A percentile compares a stretch with the other conserved stretches of the same genome.
These are phyloP conservation scores for Mucor ambiguus DNA, from an alignment of 371 early-diverging fungal genomes.

Conservation along the genomic window DNA sequence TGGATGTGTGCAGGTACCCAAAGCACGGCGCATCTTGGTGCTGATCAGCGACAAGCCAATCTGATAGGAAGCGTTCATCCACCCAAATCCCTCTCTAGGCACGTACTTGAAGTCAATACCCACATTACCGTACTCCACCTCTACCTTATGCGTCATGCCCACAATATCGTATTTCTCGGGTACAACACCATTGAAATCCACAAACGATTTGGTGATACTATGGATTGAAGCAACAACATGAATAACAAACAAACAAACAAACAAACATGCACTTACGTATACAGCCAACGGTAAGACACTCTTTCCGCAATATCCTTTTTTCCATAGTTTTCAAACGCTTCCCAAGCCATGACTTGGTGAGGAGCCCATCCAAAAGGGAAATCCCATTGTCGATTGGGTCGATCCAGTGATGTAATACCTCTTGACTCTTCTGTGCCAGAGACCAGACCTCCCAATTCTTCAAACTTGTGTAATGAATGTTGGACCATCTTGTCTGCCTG, in stretches of 20 bases:
- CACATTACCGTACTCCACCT: constrained; percentile 93
- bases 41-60: constrained; percentile 79
- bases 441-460: constrained; percentile 83
- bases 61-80: constrained; percentile 95
- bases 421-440: constrained; percentile 84
- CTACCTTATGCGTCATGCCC: constrained; percentile 80
- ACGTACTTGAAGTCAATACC: constrained; percentile 92
- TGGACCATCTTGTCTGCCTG: constrained; percentile 60
- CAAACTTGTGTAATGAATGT: constrained; percentile 62
- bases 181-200: constrained; percentile 94
- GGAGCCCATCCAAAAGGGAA: constrained; percentile 97
- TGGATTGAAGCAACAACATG: not conserved
- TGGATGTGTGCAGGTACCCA: constrained; percentile 81
- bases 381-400: constrained; percentile 96
- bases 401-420: constrained; percentile 68
- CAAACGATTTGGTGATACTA: constrained; percentile 84
- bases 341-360: constrained; percentile 95
- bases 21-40: constrained; percentile 67
- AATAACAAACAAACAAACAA: not conserved
- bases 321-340: constrained; percentile 82
- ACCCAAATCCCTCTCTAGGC: constrained; percentile 93
- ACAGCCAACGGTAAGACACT: constrained; percentile 92
- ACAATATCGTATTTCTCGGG: constrained; percentile 96
- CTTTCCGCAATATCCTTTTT: constrained; percentile 72
- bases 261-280: constrained; percentile 49